Base-by-base conservation (phyloP, 2,329 filamentous ascomycete genomes). In the Tricladium varicosporioides region DNA sequence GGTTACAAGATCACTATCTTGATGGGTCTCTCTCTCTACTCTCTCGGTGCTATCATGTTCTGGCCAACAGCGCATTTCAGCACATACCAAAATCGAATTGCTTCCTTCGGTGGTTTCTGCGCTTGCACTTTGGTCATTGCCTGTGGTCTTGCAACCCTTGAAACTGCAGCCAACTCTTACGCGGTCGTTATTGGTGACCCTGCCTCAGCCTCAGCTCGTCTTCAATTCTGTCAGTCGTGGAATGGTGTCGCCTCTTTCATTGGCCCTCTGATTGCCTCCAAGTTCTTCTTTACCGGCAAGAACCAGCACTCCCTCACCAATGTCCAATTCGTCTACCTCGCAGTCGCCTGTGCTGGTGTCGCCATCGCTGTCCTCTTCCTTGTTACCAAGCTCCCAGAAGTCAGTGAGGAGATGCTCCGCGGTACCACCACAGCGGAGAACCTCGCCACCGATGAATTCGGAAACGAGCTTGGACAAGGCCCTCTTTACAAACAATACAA, bases 281-380 rank as follows among this genome's bases (percentile, higher is more conserved):
- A 84, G 59, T 86, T 88, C 31, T 91, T 92, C 71, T 93, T 93
- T 74, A 69, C 67, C 40, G 72, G 67, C 19, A 70, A 78, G 5
- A 73, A 78, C 36, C 81, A 81, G 1, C 80, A 87, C 84, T 59
- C 88, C 91, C 78, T 93, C 2, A 80, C 88, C 61, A 85, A 87
- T 59, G 88, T 93, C 1, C 90, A 94, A 71, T 94, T 87, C 85
- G 89, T 89, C 0, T 93, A 93, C 65, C 80, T 93, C n/a, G 87
- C 85, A 51, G 88, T 93, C 57, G 90, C 88, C 0, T 77, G 86
- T 33, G 85, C 91, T 53, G 90, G 88, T 58, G 87, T 85, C 51
- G 76, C 82, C 2, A 78, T 94, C 5, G 88, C 83, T 0, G 73
- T 87, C 8, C 81, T 87, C 65, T 86, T 87, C 70, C 85, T 82